Percentiles rank a stretch among this genome's conserved stretches.
Conservation (phyloP, 495 filamentous ascomycete genomes). For the Lasiosphaeria hispida region DNA sequence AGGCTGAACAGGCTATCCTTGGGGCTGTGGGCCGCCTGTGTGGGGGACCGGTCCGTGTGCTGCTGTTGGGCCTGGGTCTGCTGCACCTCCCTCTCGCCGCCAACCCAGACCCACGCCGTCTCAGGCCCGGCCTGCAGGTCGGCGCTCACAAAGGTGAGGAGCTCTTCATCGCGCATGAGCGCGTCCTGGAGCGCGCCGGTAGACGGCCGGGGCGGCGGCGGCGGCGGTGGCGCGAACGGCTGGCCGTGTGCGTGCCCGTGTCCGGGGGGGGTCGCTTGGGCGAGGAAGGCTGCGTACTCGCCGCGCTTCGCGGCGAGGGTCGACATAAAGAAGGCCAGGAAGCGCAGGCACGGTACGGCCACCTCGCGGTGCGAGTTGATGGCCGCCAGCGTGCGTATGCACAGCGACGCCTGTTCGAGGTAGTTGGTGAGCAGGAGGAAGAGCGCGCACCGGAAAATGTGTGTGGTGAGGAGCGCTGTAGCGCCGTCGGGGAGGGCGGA, state of each 20-base stretch:
- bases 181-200: constrained; percentile 39
- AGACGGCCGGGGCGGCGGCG: constrained; percentile 19
- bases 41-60: too few species aligned
- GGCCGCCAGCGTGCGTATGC: constrained; percentile 65
- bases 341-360: constrained; percentile 77
- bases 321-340: constrained; percentile 78
- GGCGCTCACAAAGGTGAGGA: constrained; percentile 82
- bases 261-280: constrained; percentile 18
- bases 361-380: constrained; percentile 68
- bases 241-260: constrained; percentile 5
- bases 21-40: background rate
- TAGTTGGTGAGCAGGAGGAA: constrained; percentile 73
- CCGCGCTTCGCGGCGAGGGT: constrained; percentile 58
- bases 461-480: constrained; percentile 63
- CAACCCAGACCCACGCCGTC: constrained; percentile 84
- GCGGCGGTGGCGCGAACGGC: constrained; percentile 20
- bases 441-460: constrained; percentile 86
- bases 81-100: constrained; percentile 44
- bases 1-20: constrained; percentile 20
- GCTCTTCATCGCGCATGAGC: constrained; percentile 80
- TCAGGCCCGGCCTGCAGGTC: constrained; percentile 85
- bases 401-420: constrained; percentile 67
- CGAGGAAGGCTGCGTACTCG: constrained; percentile 40
- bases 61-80: constrained; percentile 4
- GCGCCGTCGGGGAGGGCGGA: constrained; percentile 41